Evolutionary conservation across 441 rosid genomes (phyloP).

Genomic region (Erysimum cheiri): DNA sequence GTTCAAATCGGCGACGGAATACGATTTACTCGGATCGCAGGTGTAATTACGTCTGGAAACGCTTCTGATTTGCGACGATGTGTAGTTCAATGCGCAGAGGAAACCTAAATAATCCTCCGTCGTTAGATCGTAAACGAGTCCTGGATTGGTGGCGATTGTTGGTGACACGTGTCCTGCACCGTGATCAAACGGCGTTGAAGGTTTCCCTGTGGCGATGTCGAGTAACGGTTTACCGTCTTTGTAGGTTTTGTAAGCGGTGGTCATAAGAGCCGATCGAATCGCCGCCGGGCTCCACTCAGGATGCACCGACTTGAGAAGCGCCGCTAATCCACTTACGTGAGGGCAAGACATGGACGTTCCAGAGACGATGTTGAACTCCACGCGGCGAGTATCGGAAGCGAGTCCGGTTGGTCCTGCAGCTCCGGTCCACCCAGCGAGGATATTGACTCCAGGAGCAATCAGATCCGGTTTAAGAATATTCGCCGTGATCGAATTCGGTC

Average conservation of each 20-base stretch:
- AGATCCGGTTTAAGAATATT: constrained; percentile 65
- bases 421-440: constrained; percentile 70
- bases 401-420: constrained; percentile 62
- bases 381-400: constrained; percentile 54
- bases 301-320: constrained; percentile 55
- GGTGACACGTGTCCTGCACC: constrained; percentile 78
- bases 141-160: constrained; percentile 56
- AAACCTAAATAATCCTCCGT: constrained; percentile 56
- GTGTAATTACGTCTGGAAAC: constrained; percentile 50
- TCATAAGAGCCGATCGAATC: constrained; percentile 71
- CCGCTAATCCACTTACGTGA: constrained; percentile 72
- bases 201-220: constrained; percentile 62
- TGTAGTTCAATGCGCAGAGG: constrained; percentile 70
- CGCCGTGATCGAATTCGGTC: constrained; percentile 59
- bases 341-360: constrained; percentile 86
- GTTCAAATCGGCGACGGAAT: constrained; percentile 58
- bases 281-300: constrained; percentile 75
- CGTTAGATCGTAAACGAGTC: constrained; percentile 60
- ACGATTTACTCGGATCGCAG: constrained; percentile 52
- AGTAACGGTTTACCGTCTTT: constrained; percentile 52
- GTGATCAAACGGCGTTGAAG: constrained; percentile 65
- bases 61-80: constrained; percentile 49
- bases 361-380: constrained; percentile 63
- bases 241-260: constrained; percentile 60
- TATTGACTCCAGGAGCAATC: constrained; percentile 75